Base-by-base conservation (phyloP, 805 yeast species). In the Wickerhamomyces xylosicus region DNA sequence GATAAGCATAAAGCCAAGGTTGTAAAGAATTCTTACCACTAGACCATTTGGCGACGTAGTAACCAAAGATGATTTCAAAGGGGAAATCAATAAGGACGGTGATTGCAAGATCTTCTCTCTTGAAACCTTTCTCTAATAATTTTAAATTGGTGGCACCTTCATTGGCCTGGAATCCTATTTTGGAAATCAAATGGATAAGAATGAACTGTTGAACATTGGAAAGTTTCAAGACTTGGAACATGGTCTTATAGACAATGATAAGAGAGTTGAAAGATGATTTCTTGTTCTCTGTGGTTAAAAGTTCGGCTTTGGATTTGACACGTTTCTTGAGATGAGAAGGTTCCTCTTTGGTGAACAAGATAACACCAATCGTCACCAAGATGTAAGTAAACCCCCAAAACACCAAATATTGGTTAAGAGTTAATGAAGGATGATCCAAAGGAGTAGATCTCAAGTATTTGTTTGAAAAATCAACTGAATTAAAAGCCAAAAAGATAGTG, bases 51-150 rank as follows among this genome's bases (percentile, higher is more conserved):
- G 95, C 98, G 1, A 95, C 95, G 50, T 87, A 89, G 58, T 87
- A 92, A 2, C 98, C 97, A 61, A 92, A 90, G 3, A 90, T 62
- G 56, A 92, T 82, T 57, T 92, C 97, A 58, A 92, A 87, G 10
- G 98, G 98, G 59, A 92, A 92, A 57, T 92, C 96, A 36, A 92
- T 85, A 35, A 92, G 62, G 0, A 90, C 97, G 0, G 96, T 85
- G 17, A 92, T 74, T 1, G 97, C 94, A 31, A 92, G 64, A 55
- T 92, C 97, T 58, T 92, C 98, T 56, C 89, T 85, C 31, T 92
- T 77, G 34, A 92, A 76, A 0, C 98, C 98, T 52, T 80, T 81
- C 56, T 92, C 98, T 5, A 92, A 64, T 18, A 92, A 66, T 57
- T 90, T 92, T 49, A 92, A 70, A 54, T 90, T 90, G 1, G 97